Conservation (phyloP, 257 asterid species). For the Verbena officinalis region DNA sequence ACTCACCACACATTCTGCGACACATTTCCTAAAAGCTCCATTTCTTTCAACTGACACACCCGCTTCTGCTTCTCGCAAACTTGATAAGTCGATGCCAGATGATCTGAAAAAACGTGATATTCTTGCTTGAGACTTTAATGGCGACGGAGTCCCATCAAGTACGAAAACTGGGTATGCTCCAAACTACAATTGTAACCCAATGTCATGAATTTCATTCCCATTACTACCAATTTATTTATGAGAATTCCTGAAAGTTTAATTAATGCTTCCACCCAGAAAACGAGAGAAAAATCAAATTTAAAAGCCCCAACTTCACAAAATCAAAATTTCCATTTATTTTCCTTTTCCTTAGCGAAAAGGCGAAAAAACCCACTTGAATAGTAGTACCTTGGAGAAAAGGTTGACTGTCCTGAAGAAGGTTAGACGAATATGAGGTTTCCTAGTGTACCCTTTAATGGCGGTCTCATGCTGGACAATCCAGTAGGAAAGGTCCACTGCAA, state of each 20-base stretch:
- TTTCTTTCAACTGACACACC: constrained; percentile 77
- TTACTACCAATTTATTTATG: constrained; percentile 16
- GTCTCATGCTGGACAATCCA: constrained; percentile 96
- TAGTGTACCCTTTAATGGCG: constrained; percentile 69
- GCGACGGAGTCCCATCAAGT: constrained; percentile 93
- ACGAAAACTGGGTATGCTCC: constrained; percentile 94
- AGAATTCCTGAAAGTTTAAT: not conserved
- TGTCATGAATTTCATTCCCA: constrained; percentile 21
- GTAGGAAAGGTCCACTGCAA: constrained; percentile 92
- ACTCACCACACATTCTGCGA: constrained; percentile 87
- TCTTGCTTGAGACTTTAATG: constrained; percentile 85
- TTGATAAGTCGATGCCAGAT: constrained; percentile 65
- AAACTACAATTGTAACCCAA: constrained; percentile 60
- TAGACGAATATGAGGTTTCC: constrained; percentile 78
- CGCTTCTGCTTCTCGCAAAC: constrained; percentile 57
- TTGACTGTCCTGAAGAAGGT: constrained; percentile 83
- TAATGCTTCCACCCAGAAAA: constrained; percentile 4
- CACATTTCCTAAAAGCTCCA: constrained; percentile 57
- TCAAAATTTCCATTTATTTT: not conserved
- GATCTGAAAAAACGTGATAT: constrained; percentile 63
- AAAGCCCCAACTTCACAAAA: constrained; percentile 10
- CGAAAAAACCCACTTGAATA: constrained; percentile 30
- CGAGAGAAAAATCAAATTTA: not conserved
- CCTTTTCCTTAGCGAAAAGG: constrained; percentile 2
- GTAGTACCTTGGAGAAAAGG: constrained; percentile 78